Evolutionary conservation across 2,329 filamentous ascomycete species (phyloP), one percentile per base, ranked within the genome.

Genomic region (Ophiostoma australiae): DNA sequence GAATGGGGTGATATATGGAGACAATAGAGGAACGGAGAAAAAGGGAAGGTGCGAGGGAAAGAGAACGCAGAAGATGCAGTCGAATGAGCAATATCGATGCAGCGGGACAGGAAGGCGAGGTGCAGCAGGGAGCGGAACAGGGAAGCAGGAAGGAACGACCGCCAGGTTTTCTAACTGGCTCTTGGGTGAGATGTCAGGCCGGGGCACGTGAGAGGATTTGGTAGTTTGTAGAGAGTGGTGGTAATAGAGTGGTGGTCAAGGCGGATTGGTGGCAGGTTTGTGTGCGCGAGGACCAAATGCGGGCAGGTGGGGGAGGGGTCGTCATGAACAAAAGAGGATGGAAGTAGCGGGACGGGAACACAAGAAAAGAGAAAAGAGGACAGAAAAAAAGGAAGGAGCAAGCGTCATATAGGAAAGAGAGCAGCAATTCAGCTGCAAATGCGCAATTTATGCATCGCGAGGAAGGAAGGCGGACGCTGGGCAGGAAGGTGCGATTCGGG

Each of bases 301-400:
- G 69, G 73, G 73, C 70, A 73, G 69, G 73, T 72, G 73, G 73
- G 72, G 73, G 72, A 73, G 73, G 72, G 72, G 72, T 72, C 37
- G 71, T 67, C 27, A 44, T 67, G 70, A 52, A 31, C n/a, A 71
- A 48, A 68, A 58, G 15, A 67, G 33, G 41, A 66, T 58, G 41
- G 31, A 69, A 69, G 35, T 33, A 23, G 35, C 65, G 37, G 37
- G 37, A 27, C 35, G 37, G 37, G 37, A 15, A 20, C 65, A 44
- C 58, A 33, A 33, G 35, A 44, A 37, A n/a, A 41, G 17, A 67
- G 35, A 20, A 67, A 17, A 15, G 58, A 35, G 58, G 58, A 65
- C 23, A 61, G 55, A 61, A 37, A 37, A 37, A 66, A 6, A 27
- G 66, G 39, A 44, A 48, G 39, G 66, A 15, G 37, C 39, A 39